A percentile compares a stretch with the other conserved stretches of the same genome.
Evolutionary conservation across 1,284 basidiomycete genomes (phyloP).

Genomic region (Pseudozyma thailandica): DNA sequence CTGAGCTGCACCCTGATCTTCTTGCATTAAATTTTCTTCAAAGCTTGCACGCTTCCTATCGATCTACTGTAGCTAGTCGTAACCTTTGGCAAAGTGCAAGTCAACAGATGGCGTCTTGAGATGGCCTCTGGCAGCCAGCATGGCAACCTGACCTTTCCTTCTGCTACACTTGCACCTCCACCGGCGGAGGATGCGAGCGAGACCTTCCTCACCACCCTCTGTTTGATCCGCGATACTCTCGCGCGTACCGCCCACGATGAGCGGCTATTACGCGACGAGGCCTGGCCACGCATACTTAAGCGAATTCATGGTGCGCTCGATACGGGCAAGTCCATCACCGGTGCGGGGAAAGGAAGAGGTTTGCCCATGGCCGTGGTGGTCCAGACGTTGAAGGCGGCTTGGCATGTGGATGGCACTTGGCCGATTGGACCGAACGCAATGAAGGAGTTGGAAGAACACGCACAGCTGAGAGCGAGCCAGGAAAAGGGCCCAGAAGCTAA

Average conservation of each 20-base stretch:
- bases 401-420: constrained; percentile 48
- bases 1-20: no score
- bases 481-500: constrained; percentile 33
- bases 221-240: constrained; percentile 7
- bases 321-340: constrained; percentile 28
- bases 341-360: constrained; percentile 32
- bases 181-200: constrained; percentile 9
- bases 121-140: not conserved
- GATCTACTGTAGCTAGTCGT: not conserved
- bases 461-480: not conserved
- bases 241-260: constrained; percentile 18
- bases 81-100: not conserved
- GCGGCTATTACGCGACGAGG: constrained; percentile 16
- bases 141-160: not conserved
- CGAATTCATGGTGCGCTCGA: constrained; percentile 31
- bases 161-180: not conserved
- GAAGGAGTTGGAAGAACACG: constrained; percentile 29
- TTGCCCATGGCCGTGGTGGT: constrained; percentile 34
- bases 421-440: constrained; percentile 30
- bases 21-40: no score
- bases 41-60: not conserved
- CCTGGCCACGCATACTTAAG: constrained; percentile 31
- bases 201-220: constrained; percentile 17
- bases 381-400: constrained; percentile 32
- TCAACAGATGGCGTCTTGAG: not conserved